Conservation (phyloP, 106 monocot genomes). For the Phalaenopsis equestris region DNA sequence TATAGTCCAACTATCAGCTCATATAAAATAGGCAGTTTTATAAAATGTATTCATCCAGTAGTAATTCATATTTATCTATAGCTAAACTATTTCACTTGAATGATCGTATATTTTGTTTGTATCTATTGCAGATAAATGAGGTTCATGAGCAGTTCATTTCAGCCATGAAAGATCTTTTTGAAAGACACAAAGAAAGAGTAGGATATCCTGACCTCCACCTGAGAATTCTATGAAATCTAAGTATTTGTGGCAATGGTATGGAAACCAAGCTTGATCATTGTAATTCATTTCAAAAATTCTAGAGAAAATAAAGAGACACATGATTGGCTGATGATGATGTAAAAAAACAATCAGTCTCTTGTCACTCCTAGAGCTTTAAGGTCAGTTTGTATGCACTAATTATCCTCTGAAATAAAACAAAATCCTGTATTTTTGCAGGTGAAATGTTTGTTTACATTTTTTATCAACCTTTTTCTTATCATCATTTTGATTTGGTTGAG, state of each 20-base stretch:
- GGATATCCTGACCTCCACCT: slow-evolving; percentile 40
- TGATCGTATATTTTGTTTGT: slow-evolving; percentile 1
- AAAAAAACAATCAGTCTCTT: not conserved
- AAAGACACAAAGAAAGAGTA: slow-evolving; percentile 43
- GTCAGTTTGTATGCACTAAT: not conserved
- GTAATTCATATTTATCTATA: no score
- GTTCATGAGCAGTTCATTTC: slow-evolving; percentile 39
- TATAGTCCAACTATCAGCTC: no score
- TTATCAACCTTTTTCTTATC: no score
- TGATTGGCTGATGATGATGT: not conserved
- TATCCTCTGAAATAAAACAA: not conserved
- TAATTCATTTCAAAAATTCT: not conserved
- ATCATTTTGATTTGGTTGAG: no score
- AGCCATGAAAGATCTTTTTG: slow-evolving; percentile 40
- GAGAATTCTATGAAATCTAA: slow-evolving; percentile 28
- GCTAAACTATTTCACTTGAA: no score
- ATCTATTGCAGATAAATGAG: slow-evolving; percentile 36
- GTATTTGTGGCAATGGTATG: not conserved
- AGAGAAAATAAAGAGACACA: not conserved
- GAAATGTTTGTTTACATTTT: not conserved
- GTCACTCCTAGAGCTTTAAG: not conserved
- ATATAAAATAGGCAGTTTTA: no score
- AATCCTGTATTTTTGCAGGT: not conserved
- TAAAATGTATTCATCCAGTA: no score
- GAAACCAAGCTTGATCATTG: not conserved